Evolutionary conservation across 2,329 filamentous ascomycete genomes (phyloP), one percentile per base, ranked within the genome.

Genomic region (Trichoderma afroharzianum): DNA sequence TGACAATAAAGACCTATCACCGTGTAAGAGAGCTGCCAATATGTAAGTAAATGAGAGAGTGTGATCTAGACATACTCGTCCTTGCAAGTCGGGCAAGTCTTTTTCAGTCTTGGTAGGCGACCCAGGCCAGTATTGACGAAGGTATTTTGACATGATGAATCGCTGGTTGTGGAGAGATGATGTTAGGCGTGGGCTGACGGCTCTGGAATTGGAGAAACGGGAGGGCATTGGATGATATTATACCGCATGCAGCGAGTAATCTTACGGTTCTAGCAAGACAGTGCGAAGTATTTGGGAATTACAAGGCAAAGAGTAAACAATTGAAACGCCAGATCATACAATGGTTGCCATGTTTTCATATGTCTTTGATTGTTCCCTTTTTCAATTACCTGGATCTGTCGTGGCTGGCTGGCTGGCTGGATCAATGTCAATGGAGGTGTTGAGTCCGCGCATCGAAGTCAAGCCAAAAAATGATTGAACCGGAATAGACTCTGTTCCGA

Each of bases 1-100:
- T 89, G 5, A 89, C 82, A 50, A 90, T 83, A 77, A 82, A 85
- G 36, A 88, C 84, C 66, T 68, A 8, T n/a, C 15, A 12, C 9
- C n/a, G n/a, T 21, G 30, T 64, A 47, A 64, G 43, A 24, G 12
- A 33, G 62, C 7, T 47, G 9, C 2, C 9, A 33, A 9, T 6
- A 64, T 64, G 4, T 21, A 21, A 18, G 28, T 30, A n/a, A 6
- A 26, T n/a, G n/a, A 11, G n/a, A 15, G 14, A 1, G 33, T 1
- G 5, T 2, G 26, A 12, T 4, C 1, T 2, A 47, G 6, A 32
- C 53, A 50, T 50, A 68, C 66, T 26, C 57, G 79, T 80, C 78
- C 77, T 80, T 83, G 74, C 80, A 83, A 81, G 64, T 83, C 78
- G 7, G 80, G 78, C 8, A 85, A 77, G 33, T 83, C 79, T 53